phyloP scores from a whole-genome alignment of 2,329 filamentous ascomycete species.

The Epichloe bromicola region DNA sequence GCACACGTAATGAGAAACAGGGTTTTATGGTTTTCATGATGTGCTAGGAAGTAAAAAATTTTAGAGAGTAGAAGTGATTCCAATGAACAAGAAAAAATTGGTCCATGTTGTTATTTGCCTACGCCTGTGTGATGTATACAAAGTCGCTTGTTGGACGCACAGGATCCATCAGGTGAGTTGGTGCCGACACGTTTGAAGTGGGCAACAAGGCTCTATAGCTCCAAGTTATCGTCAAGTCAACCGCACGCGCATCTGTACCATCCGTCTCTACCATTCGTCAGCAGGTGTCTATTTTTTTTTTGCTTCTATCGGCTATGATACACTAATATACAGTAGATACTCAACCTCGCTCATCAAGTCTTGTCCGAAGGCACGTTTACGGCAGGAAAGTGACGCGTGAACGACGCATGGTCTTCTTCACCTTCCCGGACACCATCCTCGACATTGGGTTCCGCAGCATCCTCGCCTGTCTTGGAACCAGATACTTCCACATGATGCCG shows the following conservation, averaged over 20 bases:
- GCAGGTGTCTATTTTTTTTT: neutral
- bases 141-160: too few relatives aligned
- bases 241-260: neutral
- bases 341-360: neutral
- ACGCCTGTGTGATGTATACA: neutral
- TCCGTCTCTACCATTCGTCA: too few relatives aligned
- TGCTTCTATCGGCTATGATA: neutral
- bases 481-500: neutral
- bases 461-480: too few relatives aligned
- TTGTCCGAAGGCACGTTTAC: neutral
- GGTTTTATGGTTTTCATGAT: slow-evolving; percentile 15
- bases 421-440: too few relatives aligned
- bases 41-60: slow-evolving; percentile 30
- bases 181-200: too few relatives aligned
- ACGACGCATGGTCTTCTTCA: too few relatives aligned
- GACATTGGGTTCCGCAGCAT: too few relatives aligned
- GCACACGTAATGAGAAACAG: slow-evolving; percentile 29
- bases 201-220: too few relatives aligned
- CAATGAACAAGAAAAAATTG: slow-evolving; percentile 4
- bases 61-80: slow-evolving; percentile 35
- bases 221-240: too few relatives aligned
- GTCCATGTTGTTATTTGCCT: neutral
- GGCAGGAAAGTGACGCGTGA: too few relatives aligned
- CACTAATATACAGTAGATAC: neutral
- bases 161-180: too few relatives aligned